Evolutionary conservation across 2,329 filamentous ascomycete genomes (phyloP).

Genomic region (Pseudogymnoascus sp.): DNA sequence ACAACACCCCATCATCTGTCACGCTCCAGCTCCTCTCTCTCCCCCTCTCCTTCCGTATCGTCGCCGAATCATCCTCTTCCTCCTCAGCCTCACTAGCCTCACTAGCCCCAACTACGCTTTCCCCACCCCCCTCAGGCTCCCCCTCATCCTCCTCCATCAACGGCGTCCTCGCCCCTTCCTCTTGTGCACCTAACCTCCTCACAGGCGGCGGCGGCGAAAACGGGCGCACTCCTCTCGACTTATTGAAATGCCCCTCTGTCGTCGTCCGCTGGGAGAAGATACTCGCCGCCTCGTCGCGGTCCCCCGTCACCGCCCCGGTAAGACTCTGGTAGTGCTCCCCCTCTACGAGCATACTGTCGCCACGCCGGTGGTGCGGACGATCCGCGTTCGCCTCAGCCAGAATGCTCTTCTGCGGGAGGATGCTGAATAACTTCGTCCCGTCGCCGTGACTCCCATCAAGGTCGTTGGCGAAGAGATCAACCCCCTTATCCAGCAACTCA

Average conservation of each 20-base stretch:
- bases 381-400: conserved; percentile 40
- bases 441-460: conserved; percentile 23
- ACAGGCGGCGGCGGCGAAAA: conserved; percentile 49
- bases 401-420: conserved; percentile 57
- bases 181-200: conserved; percentile 11
- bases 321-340: conserved; percentile 52
- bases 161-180: conserved; percentile 15
- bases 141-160: conserved; percentile 18
- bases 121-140: neutral
- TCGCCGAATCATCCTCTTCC: neutral
- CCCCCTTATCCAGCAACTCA: conserved; percentile 56
- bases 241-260: conserved; percentile 34
- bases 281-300: conserved; percentile 35
- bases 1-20: conserved; percentile 22
- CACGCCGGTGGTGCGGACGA: conserved; percentile 35
- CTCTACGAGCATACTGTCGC: conserved; percentile 49
- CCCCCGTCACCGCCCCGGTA: conserved; percentile 36
- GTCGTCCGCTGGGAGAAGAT: conserved; percentile 42
- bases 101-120: neutral
- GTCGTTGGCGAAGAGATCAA: conserved; percentile 50
- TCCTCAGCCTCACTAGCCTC: neutral
- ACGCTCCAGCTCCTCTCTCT: conserved; percentile 23
- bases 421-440: conserved; percentile 53
- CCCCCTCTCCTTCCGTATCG: conserved; percentile 1
- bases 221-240: conserved; percentile 46